A percentile compares a stretch with the other conserved stretches of the same genome.
Conservation (phyloP, 257 asterid species). For the Solanum rostratum region DNA sequence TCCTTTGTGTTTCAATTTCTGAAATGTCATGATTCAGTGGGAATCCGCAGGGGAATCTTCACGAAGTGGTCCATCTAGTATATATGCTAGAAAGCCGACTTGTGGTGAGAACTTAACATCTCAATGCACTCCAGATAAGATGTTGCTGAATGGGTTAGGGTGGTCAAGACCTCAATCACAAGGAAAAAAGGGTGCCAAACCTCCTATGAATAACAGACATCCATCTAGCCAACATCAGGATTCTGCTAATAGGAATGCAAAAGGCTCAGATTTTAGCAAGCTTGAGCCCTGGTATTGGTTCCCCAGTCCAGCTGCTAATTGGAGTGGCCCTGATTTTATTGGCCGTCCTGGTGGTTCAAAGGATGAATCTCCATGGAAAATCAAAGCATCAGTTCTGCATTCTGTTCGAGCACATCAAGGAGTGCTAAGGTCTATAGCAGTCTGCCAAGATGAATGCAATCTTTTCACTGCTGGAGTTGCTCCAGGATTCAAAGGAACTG, state of each 20-base stretch:
- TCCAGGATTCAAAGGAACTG: constrained; percentile 86
- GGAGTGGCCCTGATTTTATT: constrained; percentile 60
- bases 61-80: constrained; percentile 42
- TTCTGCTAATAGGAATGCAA: constrained; percentile 29
- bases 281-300: constrained; percentile 95
- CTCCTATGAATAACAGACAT: constrained; percentile 20
- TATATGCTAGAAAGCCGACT: constrained; percentile 33
- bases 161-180: constrained; percentile 86
- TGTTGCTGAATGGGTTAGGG: constrained; percentile 66
- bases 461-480: constrained; percentile 96
- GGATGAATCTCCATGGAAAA: constrained; percentile 94
- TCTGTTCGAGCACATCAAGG: constrained; percentile 94
- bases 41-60: constrained; percentile 57
- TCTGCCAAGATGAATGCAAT: constrained; percentile 70
- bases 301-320: constrained; percentile 63
- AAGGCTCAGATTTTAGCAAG: constrained; percentile 35
- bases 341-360: constrained; percentile 69
- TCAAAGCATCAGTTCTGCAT: constrained; percentile 72
- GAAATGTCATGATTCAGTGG: constrained; percentile 57
- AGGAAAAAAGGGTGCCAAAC: constrained; percentile 42
- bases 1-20: constrained; percentile 9
- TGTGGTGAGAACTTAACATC: constrained; percentile 39
- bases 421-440: constrained; percentile 84
- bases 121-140: constrained; percentile 46
- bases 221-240: constrained; percentile 31